These are phyloP conservation scores for Thelonectria rubi DNA, from an alignment of 2,329 filamentous ascomycete species.

Conservation along the genomic window DNA sequence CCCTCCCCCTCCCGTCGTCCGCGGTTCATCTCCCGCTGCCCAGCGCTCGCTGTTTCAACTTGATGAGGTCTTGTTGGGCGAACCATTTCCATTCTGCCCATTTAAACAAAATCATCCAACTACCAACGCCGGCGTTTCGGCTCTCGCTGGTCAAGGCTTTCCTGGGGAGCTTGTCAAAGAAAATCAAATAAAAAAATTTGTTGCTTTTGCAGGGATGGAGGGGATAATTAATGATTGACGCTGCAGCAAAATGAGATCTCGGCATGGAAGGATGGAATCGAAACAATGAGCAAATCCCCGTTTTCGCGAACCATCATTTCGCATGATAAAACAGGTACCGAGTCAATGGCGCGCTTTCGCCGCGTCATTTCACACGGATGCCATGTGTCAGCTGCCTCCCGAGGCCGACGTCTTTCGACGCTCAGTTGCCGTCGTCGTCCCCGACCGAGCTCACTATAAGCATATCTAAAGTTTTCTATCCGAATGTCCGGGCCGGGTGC, in stretches of 20 bases:
- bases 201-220: background rate
- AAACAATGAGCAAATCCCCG: background rate
- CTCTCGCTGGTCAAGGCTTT: conserved; percentile 18
- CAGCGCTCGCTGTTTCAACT: conserved; percentile 20
- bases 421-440: background rate
- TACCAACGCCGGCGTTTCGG: conserved; percentile 32
- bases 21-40: conserved; percentile 9
- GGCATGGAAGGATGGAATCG: background rate
- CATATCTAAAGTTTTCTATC: background rate
- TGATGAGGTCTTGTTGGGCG: background rate
- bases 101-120: conserved; percentile 10
- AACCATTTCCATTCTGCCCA: background rate
- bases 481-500: background rate
- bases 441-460: background rate
- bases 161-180: conserved; percentile 10
- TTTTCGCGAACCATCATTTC: conserved; percentile 9
- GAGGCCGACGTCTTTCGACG: background rate
- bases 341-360: background rate
- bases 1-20: conserved; percentile 10
- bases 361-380: background rate
- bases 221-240: conserved; percentile 4
- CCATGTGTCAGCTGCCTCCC: conserved; percentile 9
- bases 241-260: conserved; percentile 17
- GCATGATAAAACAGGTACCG: conserved; percentile 1
- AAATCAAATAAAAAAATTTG: background rate